Percentiles rank a stretch among this genome's conserved stretches.
Evolutionary conservation across 768 basidiomycete species (phyloP).

Genomic region (Calvatia gigantea): DNA sequence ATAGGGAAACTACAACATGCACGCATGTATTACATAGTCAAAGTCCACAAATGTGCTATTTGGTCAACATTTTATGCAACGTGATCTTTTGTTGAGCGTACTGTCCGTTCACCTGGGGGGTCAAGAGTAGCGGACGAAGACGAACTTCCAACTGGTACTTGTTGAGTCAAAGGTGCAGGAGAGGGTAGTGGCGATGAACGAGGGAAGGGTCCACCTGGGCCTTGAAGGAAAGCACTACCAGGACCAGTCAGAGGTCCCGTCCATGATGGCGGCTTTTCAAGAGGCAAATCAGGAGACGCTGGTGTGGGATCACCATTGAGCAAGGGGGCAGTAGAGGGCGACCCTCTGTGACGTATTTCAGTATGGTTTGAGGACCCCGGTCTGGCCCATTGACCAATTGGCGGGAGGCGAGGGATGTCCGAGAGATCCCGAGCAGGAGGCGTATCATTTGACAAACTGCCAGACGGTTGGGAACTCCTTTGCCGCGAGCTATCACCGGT

Average conservation of each 20-base stretch:
- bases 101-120: conserved; percentile 58
- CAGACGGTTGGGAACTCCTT: background rate
- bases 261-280: conserved; percentile 22
- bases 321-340: conserved; percentile 8
- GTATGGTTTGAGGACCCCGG: background rate
- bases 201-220: conserved; percentile 37
- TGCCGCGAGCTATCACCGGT: conserved; percentile 6
- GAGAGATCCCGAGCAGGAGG: conserved; percentile 11
- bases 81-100: conserved; percentile 39
- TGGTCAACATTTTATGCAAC: background rate
- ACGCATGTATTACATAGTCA: background rate
- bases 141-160: background rate
- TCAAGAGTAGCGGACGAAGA: conserved; percentile 14
- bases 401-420: conserved; percentile 7
- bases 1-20: background rate
- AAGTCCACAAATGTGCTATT: background rate
- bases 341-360: background rate
- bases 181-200: conserved; percentile 16
- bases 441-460: background rate
- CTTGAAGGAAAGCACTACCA: conserved; percentile 47
- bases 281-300: background rate
- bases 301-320: conserved; percentile 13
- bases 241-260: conserved; percentile 43
- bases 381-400: background rate
- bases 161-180: background rate